phyloP scores from a whole-genome alignment of 805 yeast species.

The Lipomyces sp. region DNA sequence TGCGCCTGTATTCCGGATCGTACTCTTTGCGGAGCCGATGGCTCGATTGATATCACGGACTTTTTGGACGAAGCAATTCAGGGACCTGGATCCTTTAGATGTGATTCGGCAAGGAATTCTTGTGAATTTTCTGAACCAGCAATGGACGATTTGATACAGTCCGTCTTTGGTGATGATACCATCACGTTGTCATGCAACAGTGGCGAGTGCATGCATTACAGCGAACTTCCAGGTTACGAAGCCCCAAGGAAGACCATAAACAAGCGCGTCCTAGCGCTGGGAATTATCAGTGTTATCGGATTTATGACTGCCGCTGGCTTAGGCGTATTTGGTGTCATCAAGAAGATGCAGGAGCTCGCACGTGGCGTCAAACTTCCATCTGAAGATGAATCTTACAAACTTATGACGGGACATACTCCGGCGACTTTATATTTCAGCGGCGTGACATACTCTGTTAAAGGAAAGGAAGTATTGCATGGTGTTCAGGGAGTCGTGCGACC shows the following conservation, averaged over 20 bases:
- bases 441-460: constrained; percentile 59
- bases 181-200: constrained; percentile 77
- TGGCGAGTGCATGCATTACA: constrained; percentile 89
- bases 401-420: constrained; percentile 57
- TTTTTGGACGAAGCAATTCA: constrained; percentile 82
- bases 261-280: constrained; percentile 13
- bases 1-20: constrained; percentile 90
- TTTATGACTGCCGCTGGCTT: constrained; percentile 31
- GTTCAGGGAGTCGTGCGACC: constrained; percentile 79
- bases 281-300: constrained; percentile 11
- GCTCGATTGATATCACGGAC: constrained; percentile 86
- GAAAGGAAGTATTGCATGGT: constrained; percentile 52
- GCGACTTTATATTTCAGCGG: constrained; percentile 74
- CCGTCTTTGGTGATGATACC: constrained; percentile 92
- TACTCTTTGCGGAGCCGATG: constrained; percentile 90
- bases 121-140: constrained; percentile 92
- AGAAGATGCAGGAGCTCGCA: constrained; percentile 13
- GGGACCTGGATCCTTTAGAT: constrained; percentile 91
- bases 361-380: constrained; percentile 33
- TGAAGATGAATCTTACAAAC: constrained; percentile 45
- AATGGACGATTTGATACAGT: constrained; percentile 85
- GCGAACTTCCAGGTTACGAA: constrained; percentile 88
- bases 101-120: constrained; percentile 58
- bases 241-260: constrained; percentile 51
- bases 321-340: constrained; percentile 12